Evolutionary conservation across 2,329 filamentous ascomycete genomes (phyloP).

Genomic region (Acrocalymma vagum): DNA sequence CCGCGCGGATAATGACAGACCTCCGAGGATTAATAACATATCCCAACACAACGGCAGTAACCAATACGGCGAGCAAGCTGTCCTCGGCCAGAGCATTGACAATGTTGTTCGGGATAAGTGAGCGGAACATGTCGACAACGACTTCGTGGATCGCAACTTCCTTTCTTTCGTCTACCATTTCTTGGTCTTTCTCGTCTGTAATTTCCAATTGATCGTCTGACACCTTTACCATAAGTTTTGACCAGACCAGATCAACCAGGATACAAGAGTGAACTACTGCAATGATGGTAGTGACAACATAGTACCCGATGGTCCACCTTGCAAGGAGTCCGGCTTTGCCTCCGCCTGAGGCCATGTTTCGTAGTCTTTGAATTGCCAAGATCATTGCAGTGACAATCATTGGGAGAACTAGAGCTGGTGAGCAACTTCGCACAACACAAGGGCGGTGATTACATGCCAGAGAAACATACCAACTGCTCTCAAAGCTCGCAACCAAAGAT

Average conservation of each 20-base stretch:
- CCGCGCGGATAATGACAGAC: conserved; percentile 52
- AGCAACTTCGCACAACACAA: background rate
- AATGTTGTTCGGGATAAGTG: conserved; percentile 60
- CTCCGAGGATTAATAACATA: conserved; percentile 55
- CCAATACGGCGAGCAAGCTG: conserved; percentile 57
- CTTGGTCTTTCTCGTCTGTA: conserved; percentile 36
- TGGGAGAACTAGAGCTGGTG: conserved; percentile 54
- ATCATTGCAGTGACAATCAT: conserved; percentile 63
- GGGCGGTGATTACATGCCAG: too few relatives aligned
- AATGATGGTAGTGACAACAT: conserved; percentile 59
- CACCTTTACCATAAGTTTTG: conserved; percentile 53
- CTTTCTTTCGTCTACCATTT: conserved; percentile 46
- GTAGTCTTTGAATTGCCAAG: conserved; percentile 59
- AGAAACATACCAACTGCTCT: conserved; percentile 55
- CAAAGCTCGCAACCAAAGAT: conserved; percentile 60
- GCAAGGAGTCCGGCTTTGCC: conserved; percentile 51
- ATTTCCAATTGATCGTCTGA: conserved; percentile 42
- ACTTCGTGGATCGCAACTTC: conserved; percentile 51
- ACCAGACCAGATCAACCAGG: conserved; percentile 59
- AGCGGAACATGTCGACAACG: conserved; percentile 59
- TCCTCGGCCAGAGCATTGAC: conserved; percentile 58
- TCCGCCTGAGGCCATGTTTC: conserved; percentile 55
- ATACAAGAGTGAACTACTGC: conserved; percentile 59
- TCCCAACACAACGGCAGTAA: conserved; percentile 57
- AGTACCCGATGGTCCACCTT: conserved; percentile 60